phyloP scores from a whole-genome alignment of 208 protist genomes.

The Trypanosoma conorhini region DNA sequence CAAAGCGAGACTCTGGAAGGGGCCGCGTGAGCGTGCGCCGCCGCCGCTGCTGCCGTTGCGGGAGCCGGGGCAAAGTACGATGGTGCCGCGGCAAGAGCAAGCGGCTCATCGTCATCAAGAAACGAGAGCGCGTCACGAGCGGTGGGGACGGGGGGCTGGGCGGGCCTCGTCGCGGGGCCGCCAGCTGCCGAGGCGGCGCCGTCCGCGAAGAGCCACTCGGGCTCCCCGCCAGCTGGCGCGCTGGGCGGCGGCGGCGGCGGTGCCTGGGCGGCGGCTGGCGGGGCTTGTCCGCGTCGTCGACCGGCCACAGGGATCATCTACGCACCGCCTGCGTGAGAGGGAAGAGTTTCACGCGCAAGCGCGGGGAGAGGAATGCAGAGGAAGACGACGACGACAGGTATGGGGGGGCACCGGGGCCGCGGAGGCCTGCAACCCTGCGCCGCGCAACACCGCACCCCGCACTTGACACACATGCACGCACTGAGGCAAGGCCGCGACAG shows the following conservation, averaged over 20 bases:
- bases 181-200: constrained; percentile 1
- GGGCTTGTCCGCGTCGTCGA: constrained; percentile 33
- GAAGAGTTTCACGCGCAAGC: background rate
- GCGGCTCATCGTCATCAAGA: constrained; percentile 31
- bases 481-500: too few relatives aligned
- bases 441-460: background rate
- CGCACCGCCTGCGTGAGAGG: background rate
- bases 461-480: too few relatives aligned
- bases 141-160: background rate
- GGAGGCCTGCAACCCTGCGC: background rate
- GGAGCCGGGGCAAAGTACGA: background rate
- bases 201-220: constrained; percentile 28
- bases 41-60: background rate
- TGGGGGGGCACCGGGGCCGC: background rate
- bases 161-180: background rate
- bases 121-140: constrained; percentile 33
- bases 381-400: constrained; percentile 3
- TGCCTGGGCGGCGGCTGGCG: constrained; percentile 1
- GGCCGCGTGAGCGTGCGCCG: background rate
- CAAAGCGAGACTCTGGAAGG: background rate
- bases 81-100: background rate
- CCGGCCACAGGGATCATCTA: constrained; percentile 45
- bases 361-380: constrained; percentile 24
- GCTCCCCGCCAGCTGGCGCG: background rate
- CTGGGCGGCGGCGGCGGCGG: background rate